Evolutionary conservation across 2,329 filamentous ascomycete species (phyloP), one percentile per base, ranked within the genome.

Genomic region (Lasiodiplodia gonubiensis): DNA sequence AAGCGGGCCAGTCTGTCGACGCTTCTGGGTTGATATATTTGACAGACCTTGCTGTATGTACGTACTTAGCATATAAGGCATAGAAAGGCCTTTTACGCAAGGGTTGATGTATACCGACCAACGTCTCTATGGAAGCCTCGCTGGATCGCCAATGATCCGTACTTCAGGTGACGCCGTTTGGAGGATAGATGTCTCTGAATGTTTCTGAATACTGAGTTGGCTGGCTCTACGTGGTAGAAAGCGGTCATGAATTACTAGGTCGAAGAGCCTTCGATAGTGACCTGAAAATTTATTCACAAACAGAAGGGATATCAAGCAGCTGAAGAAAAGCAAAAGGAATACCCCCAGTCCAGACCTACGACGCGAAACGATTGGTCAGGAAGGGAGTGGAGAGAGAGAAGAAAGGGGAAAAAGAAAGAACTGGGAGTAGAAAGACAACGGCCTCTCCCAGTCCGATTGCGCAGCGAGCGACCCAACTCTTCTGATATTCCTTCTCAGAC

Each of bases 391-490:
- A 39, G 33, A 37, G 12, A 21, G 11, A 21, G 10, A 25, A 57
- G 53, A 39, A 55, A 27, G 16, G 16, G 16, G 10, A 8, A 33
- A 30, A 30, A 53, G 8, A 54, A 33, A 52, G 16, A 16, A 18
- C 14, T 16, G 42, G 14, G 11, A 46, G 42, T 11, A 51, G n/a
- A 5, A 8, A 51, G 48, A n/a, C 27, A 21, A 35, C 6, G 4
- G n/a, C 5, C 49, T 4, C 6, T 21, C 12, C 30, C 30, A 55
- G 6, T 21, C 53, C 18, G 16, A 11, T 10, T 12, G 37, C 55
- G 57, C 57, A 33, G 25, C 57, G 39, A 48, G 57, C 57, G 39
- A 33, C 16, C 57, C 57, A 25, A 27, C 55, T 61, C 39, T 61
- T 49, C 30, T 10, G 18, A 11, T 23, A 10, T 21, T 14, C 16